Base-by-base conservation (phyloP, 179 eudicot species). In the Nepenthes alata region DNA sequence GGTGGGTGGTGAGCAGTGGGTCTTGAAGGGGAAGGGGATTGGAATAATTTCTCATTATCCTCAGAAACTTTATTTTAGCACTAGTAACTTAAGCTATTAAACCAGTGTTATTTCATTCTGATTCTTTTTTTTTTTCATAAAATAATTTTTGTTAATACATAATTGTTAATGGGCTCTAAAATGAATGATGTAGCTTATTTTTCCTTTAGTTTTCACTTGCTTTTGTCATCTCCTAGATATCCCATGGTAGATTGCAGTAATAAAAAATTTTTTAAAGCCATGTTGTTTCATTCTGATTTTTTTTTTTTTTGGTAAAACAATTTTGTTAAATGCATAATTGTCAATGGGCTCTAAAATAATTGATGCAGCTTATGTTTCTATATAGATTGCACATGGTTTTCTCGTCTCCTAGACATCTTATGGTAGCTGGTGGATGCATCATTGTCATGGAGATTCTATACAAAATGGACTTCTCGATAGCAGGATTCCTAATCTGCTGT, bases 381-480 rank as follows among this genome's bases (percentile, higher is more conserved):
- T 79, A 72, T 76, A 91, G 98, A 75, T 77, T 91, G 79, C 96
- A 89, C 73, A 86, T 91, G 95, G 98, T 88, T 64, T 88, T 91
- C 82, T 91, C 98, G 52, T 91, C 98, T 62, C 89, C 98, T 35
- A 88, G 79, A 64, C 98, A 91, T 81, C 77, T 91, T 67, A 78
- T 88, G 89, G 91, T 77, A 58, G 95, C 98, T 69, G 95, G 86
- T 36, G 95, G 80, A 57, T 84, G 95, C 76, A 80, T 91, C 74
- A 83, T 91, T 69, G 65, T 91, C 63, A 70, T 91, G 87, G 95
- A 91, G 74, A 76, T 86, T 52, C 51, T 73, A 53, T 89, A 84
- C 82, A 81, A 86, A 70, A 84, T 83, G 95, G 91, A 91, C 73
- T 91, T 89, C 65, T 81, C 98, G 34, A 72, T 91, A 54, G 67